Evolutionary conservation across 1,284 basidiomycete species (phyloP).

Genomic region (Puccinia triticina): DNA sequence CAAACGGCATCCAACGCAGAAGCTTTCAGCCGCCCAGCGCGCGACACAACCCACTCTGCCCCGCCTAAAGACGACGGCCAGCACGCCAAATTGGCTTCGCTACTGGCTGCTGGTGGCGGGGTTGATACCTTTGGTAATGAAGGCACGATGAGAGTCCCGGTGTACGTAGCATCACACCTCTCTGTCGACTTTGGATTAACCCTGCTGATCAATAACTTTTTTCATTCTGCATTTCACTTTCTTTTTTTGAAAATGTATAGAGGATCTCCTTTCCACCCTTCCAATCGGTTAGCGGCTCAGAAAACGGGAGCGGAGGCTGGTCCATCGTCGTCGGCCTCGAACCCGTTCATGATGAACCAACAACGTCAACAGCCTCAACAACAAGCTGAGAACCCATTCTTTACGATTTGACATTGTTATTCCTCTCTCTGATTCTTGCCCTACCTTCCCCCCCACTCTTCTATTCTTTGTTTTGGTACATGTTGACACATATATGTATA

Average conservation of each 20-base stretch:
- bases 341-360: constrained; percentile 31
- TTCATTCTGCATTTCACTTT: constrained; percentile 11
- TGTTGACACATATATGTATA: constrained; percentile 7
- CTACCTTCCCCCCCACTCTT: not conserved
- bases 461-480: constrained; percentile 7
- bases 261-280: constrained; percentile 51
- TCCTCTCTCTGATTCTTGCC: not conserved
- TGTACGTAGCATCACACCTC: constrained; percentile 50
- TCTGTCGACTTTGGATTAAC: not conserved
- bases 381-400: constrained; percentile 49
- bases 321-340: not conserved
- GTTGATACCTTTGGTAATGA: constrained; percentile 91
- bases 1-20: constrained; percentile 55
- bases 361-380: constrained; percentile 27
- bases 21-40: constrained; percentile 54
- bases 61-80: constrained; percentile 67
- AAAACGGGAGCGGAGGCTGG: constrained; percentile 25
- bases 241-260: constrained; percentile 2
- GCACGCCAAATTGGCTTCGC: constrained; percentile 73
- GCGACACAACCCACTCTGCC: constrained; percentile 53
- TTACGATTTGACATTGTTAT: constrained; percentile 40
- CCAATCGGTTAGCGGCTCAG: constrained; percentile 39
- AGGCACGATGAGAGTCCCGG: constrained; percentile 68
- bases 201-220: not conserved
- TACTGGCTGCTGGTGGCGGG: constrained; percentile 76